Conservation (phyloP, 1,139 yeast species). For the Magnusiomyces ingens region DNA sequence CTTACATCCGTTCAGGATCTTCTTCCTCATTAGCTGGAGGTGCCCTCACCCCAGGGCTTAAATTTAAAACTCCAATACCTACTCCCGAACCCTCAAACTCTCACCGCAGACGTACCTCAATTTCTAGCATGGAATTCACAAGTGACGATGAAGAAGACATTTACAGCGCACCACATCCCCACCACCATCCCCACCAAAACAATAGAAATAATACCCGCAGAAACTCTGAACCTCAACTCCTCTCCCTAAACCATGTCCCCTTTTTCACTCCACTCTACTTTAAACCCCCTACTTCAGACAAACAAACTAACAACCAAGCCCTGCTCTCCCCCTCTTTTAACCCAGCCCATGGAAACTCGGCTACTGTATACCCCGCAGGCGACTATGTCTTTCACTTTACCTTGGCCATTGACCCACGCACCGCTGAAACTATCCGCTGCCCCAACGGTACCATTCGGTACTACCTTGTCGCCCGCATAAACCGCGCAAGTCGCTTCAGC, state of each 20-base stretch:
- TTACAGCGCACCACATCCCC: background rate
- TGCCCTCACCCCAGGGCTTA: background rate
- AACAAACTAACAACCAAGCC: background rate
- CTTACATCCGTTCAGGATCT: background rate
- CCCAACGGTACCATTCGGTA: slow-evolving; percentile 37
- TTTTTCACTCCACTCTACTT: slow-evolving; percentile 5
- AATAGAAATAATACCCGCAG: no score
- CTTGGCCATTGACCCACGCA: slow-evolving; percentile 56
- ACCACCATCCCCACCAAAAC: background rate
- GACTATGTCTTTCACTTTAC: slow-evolving; percentile 76
- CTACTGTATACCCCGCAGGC: slow-evolving; percentile 48
- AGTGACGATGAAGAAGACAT: background rate
- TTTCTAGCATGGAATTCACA: background rate
- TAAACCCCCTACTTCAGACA: background rate
- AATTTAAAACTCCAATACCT: background rate
- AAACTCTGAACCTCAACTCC: background rate
- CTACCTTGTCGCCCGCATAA: slow-evolving; percentile 29
- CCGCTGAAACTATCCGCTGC: slow-evolving; percentile 64
- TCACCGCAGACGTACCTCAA: no score
- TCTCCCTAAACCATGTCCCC: slow-evolving; percentile 1
- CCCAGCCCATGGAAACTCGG: background rate
- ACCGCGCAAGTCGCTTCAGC: slow-evolving; percentile 31
- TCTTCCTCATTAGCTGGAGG: background rate
- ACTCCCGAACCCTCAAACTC: background rate
- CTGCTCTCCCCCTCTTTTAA: slow-evolving; percentile 1